Base-by-base conservation (phyloP, 2,329 filamentous ascomycete species). In the Monosporascus cannonballus region DNA sequence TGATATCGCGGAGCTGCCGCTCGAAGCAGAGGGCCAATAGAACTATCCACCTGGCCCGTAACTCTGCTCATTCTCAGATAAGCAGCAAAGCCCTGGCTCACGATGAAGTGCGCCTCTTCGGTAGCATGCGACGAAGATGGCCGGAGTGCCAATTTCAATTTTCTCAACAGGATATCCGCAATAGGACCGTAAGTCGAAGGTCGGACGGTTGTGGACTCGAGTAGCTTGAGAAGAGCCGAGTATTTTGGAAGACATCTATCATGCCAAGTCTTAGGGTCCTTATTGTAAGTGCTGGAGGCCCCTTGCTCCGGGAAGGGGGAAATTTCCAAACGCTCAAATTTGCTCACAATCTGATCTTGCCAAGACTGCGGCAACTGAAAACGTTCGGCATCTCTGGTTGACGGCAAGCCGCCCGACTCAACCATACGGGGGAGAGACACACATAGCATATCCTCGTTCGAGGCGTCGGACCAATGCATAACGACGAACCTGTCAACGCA, bases 71-170 rank as follows among this genome's bases (percentile, higher is more conserved):
- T 83, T 48, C 81, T 76, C 25, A 90, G 75, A 60, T 91, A 89
- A 4, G 86, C 81, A 53, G 81, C 82, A 63, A 94, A 90, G 0
- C 88, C 89, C 59, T 85, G 84, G 9, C 87, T 88, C 53, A 86
- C 77, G 48, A 89, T 87, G 59, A 94, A 90, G 37, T 82, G 77
- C n/a, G 83, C 80, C 64, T 86, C 80, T 56, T 86, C 79, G 3
- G 80, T 82, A 2, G 78, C 76, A 49, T 83, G 69, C 11, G 78
- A 76, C 6, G 79, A 79, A 2, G 81, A 82, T 7, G 84, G 82
- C 20, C 81, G 75, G 45, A 90, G 71, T 0, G 85, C 83, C 24
- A 85, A 76, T 59, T 84, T 82, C 39, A 90, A 69, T 62, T 88
- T 88, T 51, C 79, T 76, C 37, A 87, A 76, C 22, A 90, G 69